phyloP scores from a whole-genome alignment of 2,329 filamentous ascomycete species.

The Lanzia echinophila region DNA sequence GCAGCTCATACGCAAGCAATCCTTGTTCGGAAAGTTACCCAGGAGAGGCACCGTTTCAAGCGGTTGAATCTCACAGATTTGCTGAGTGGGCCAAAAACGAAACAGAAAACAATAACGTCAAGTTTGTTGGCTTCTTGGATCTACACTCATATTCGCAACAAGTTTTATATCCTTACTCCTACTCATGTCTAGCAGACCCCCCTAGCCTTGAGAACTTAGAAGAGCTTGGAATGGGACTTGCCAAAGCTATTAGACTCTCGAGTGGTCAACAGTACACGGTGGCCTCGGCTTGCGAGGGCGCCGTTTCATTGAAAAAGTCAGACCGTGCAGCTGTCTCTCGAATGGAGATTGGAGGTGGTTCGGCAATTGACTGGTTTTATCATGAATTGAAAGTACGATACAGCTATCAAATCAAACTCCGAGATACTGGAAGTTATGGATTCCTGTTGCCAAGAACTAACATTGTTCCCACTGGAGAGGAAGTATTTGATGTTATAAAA shows the following conservation, averaged over 20 bases:
- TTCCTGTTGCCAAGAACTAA: conserved; percentile 82
- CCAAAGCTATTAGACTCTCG: conserved; percentile 80
- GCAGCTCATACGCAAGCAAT: conserved; percentile 59
- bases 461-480: conserved; percentile 83
- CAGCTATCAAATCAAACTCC: conserved; percentile 88
- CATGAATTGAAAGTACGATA: conserved; percentile 76
- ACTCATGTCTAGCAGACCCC: conserved; percentile 69
- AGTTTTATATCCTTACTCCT: conserved; percentile 86
- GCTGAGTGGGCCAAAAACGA: conserved; percentile 80
- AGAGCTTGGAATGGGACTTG: conserved; percentile 80
- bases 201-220: conserved; percentile 87
- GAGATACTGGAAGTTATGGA: conserved; percentile 90
- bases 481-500: conserved; percentile 75
- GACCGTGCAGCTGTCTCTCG: conserved; percentile 33
- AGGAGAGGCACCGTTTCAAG: conserved; percentile 76
- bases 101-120: conserved; percentile 60
- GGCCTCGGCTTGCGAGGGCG: conserved; percentile 79
- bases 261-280: conserved; percentile 71
- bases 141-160: conserved; percentile 95
- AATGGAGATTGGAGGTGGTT: conserved; percentile 73
- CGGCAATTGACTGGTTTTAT: conserved; percentile 92
- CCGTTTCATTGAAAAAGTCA: conserved; percentile 40
- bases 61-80: conserved; percentile 67
- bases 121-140: conserved; percentile 81
- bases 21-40: conserved; percentile 90